Percentiles rank a stretch among this genome's conserved stretches.
Conservation (phyloP, 495 filamentous ascomycete genomes). For the Saxophila tyrrhenica region DNA sequence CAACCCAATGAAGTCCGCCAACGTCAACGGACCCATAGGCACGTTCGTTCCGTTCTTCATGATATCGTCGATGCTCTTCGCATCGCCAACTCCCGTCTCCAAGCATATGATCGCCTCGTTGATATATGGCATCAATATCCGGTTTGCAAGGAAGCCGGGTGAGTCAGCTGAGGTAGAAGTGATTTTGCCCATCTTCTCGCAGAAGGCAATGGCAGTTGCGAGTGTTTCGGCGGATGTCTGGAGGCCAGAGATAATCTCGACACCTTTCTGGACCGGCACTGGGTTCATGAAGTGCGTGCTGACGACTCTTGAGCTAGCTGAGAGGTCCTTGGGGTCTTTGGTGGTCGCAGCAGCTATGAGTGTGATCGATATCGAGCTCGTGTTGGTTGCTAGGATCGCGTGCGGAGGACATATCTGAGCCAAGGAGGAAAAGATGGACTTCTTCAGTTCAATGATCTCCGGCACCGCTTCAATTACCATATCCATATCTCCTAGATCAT, state of each 20-base stretch:
- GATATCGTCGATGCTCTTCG: constrained; percentile 87
- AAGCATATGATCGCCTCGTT: constrained; percentile 97
- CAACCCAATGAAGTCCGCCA: constrained; percentile 95
- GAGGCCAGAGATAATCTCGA: constrained; percentile 90
- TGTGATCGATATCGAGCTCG: constrained; percentile 93
- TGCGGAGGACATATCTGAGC: constrained; percentile 76
- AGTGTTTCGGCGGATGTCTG: constrained; percentile 79
- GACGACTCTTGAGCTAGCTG: constrained; percentile 76
- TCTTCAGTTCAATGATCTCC: constrained; percentile 81
- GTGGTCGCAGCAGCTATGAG: constrained; percentile 78
- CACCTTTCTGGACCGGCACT: constrained; percentile 90
- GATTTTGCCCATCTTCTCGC: constrained; percentile 86
- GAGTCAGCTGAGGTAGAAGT: constrained; percentile 75
- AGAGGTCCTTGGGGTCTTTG: constrained; percentile 60
- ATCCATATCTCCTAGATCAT: constrained; percentile 73
- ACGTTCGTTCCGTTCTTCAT: constrained; percentile 99
- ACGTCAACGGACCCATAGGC: constrained; percentile 87
- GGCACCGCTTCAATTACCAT: constrained; percentile 97
- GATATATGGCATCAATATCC: constrained; percentile 98
- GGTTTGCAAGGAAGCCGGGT: constrained; percentile 90
- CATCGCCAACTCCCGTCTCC: constrained; percentile 78
- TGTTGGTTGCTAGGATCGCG: constrained; percentile 92
- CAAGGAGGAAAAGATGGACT: constrained; percentile 70
- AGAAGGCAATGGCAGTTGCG: constrained; percentile 74
- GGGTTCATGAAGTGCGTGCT: constrained; percentile 99